Evolutionary conservation across 768 basidiomycete genomes (phyloP).

Genomic region (Lactarius sanguifluus): DNA sequence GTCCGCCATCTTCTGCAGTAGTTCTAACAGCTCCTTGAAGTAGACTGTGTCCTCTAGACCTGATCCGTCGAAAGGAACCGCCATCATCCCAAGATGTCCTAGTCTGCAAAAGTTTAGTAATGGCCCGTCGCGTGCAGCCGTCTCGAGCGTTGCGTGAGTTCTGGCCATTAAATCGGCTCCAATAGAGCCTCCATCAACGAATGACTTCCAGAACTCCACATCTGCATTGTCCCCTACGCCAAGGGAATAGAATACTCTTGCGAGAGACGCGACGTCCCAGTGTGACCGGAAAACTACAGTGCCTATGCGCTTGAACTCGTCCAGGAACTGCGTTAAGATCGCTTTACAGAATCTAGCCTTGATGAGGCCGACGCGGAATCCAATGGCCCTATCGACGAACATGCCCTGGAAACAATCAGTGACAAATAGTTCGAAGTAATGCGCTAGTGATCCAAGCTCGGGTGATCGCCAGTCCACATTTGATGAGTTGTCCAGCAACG

Average conservation of each 20-base stretch:
- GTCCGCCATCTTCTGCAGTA: too few species aligned
- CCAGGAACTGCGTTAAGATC: neutral
- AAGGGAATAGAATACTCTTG: slow-evolving; percentile 1
- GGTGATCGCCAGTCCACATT: slow-evolving; percentile 16
- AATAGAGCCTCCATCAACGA: slow-evolving; percentile 2
- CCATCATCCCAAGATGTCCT: too few species aligned
- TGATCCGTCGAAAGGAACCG: too few species aligned
- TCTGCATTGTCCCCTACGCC: neutral
- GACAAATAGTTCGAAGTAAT: slow-evolving; percentile 7
- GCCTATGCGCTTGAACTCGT: neutral
- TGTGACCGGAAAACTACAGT: slow-evolving; percentile 2
- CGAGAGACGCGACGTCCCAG: slow-evolving; percentile 17
- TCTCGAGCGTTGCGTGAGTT: too few species aligned
- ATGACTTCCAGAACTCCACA: slow-evolving; percentile 4
- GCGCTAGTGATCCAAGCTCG: slow-evolving; percentile 2
- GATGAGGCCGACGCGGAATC: slow-evolving; percentile 5
- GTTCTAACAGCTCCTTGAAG: too few species aligned
- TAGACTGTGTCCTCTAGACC: too few species aligned
- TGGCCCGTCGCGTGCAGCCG: too few species aligned
- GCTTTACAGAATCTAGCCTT: slow-evolving; percentile 3
- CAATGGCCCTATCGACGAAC: neutral
- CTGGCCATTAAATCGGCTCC: neutral
- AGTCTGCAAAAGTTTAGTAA: too few species aligned
- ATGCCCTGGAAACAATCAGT: neutral
- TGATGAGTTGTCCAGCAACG: neutral